Percentiles rank a stretch among this genome's conserved stretches.
phyloP scores from a whole-genome alignment of 108 stramenopile genomes.

The Fistulifera solaris region DNA sequence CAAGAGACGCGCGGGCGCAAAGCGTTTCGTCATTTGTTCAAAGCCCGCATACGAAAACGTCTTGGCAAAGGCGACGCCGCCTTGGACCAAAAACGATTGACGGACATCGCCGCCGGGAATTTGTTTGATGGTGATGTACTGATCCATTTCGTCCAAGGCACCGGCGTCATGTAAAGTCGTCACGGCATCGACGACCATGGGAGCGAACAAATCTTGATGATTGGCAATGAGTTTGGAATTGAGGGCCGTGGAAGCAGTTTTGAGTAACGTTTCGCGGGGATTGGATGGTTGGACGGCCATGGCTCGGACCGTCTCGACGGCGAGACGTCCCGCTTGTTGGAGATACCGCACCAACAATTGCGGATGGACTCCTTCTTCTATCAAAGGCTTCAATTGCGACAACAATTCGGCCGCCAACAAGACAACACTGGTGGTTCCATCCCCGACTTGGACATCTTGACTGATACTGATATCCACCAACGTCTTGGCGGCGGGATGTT shows the following conservation, averaged over 20 bases:
- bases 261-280: conserved; percentile 77
- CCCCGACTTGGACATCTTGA: conserved; percentile 97
- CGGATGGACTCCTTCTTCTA: conserved; percentile 99
- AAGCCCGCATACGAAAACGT: conserved; percentile 99
- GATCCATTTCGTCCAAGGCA: conserved; percentile 67
- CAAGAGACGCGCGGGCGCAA: conserved; percentile 83
- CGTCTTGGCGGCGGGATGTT: conserved; percentile 97
- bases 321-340: conserved; percentile 60
- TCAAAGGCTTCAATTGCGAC: conserved; percentile 88
- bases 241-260: conserved; percentile 94
- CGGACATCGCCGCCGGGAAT: conserved; percentile 94
- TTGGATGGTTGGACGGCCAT: conserved; percentile 43
- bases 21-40: conserved; percentile 99
- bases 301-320: conserved; percentile 63
- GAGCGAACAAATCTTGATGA: conserved; percentile 95
- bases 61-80: conserved; percentile 98
- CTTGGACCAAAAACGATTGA: conserved; percentile 90
- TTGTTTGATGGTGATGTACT: conserved; percentile 93
- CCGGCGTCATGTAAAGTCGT: conserved; percentile 32
- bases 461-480: conserved; percentile 97
- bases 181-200: conserved; percentile 97
- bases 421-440: conserved; percentile 97
- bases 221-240: conserved; percentile 97
- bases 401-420: conserved; percentile 92
- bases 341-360: conserved; percentile 82